Percentiles rank a stretch among this genome's conserved stretches.
Evolutionary conservation across 2,329 filamentous ascomycete genomes (phyloP).

Genomic region (Drechslera avenae): DNA sequence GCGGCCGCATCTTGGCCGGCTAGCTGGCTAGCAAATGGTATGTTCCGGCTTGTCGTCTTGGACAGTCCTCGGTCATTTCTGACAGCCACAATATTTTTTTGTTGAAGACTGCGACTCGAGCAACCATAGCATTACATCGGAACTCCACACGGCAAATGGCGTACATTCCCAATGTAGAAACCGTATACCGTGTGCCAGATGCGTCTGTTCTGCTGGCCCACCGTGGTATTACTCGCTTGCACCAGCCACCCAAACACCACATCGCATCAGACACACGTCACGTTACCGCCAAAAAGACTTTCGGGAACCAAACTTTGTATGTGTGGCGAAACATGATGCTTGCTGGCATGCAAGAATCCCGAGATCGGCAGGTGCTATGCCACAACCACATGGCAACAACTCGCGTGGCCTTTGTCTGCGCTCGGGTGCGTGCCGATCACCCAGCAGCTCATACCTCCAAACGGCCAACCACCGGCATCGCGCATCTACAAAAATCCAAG

Average conservation of each 20-base stretch:
- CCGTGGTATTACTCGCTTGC: neutral
- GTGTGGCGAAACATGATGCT: neutral
- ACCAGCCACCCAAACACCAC: neutral
- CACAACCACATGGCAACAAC: neutral
- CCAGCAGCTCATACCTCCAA: slow-evolving; percentile 1
- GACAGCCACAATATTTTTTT: neutral
- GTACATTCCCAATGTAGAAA: neutral
- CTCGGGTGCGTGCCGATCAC: slow-evolving; percentile 3
- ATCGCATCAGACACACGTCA: neutral
- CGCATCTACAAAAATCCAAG: slow-evolving; percentile 1
- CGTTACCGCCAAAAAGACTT: neutral
- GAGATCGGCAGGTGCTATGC: neutral
- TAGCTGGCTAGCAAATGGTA: neutral
- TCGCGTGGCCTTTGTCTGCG: neutral
- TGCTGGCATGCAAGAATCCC: neutral
- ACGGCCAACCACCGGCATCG: slow-evolving; percentile 8
- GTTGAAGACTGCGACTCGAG: neutral
- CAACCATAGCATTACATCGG: neutral
- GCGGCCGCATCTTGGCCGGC: neutral
- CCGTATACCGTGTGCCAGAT: neutral
- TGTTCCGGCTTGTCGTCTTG: neutral
- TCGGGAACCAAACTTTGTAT: slow-evolving; percentile 5
- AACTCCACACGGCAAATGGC: neutral
- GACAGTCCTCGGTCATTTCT: neutral
- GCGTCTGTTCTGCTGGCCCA: neutral